phyloP scores from a whole-genome alignment of 192 early-diverging fungal genomes.

The Coemansia sp. region DNA sequence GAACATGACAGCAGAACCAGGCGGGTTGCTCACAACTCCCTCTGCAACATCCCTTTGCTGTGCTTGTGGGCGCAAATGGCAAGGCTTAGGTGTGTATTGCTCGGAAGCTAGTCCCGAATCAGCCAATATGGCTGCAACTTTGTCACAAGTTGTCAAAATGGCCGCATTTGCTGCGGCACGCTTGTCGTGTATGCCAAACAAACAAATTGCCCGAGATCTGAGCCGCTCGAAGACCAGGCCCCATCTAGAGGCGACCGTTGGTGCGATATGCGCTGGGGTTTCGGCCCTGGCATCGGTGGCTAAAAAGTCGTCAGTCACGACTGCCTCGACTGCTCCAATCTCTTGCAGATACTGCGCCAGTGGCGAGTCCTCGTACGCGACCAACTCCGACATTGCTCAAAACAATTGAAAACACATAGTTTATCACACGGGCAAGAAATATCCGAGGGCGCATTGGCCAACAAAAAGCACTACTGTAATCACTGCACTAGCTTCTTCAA shows the following conservation, averaged over 20 bases:
- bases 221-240: neutral
- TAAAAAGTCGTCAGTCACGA: constrained; percentile 10
- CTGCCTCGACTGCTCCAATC: constrained; percentile 12
- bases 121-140: neutral
- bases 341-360: constrained; percentile 39
- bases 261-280: too few relatives aligned
- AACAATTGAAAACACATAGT: too few relatives aligned
- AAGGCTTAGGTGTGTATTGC: constrained; percentile 22
- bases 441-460: too few relatives aligned
- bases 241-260: neutral
- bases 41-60: neutral
- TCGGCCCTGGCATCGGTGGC: neutral
- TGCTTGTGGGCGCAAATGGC: neutral
- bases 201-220: neutral
- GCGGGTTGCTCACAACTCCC: neutral
- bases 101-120: constrained; percentile 27
- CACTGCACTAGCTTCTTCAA: too few relatives aligned
- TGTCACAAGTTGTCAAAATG: neutral
- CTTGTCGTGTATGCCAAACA: neutral
- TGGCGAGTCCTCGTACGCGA: constrained; percentile 43
- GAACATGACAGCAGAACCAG: neutral
- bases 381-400: constrained; percentile 28
- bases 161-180: too few relatives aligned
- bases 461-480: too few relatives aligned
- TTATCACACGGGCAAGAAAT: too few relatives aligned